Evolutionary conservation across 768 basidiomycete genomes (phyloP), one percentile per base, ranked within the genome.

Genomic region (Baorangia bicolor): DNA sequence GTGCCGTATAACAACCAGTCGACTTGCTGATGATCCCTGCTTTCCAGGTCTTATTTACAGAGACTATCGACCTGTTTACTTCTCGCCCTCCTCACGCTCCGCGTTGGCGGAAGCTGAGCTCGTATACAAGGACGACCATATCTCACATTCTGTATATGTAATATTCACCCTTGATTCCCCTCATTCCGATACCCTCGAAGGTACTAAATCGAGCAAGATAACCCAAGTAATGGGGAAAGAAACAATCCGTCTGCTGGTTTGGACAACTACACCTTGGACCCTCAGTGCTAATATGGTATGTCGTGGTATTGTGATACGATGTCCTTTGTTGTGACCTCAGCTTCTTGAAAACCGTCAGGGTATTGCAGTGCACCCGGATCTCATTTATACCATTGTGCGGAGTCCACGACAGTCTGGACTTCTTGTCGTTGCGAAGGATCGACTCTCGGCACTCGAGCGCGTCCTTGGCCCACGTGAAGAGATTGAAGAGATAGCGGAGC

Each of bases 201-300:
- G 38, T 14, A 51, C 57, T 6, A 33, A 53, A 25, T 63, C 44
- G 31, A 38, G 20, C 39, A 54, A 53, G 45, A 42, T 60, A 35
- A 13, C 80, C 43, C 72, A 68, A 23, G 54, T 74, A 16, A 55
- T 78, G 16, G 49, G 80, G 8, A 60, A 65, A 2, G 66, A 68
- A 60, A 18, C 64, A 46, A 71, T 87, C 12, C 78, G 79, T 28
- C 63, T 97, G 11, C 75, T 94, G 18, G 89, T 96, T 5, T 99
- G 96, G 96, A 98, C 96, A 3, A 98, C 96, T 4, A 98, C 96
- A 0, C 92, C 96, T 1, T 99, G 96, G 96, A 98, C 93, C 5
- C 74, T 98, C 44, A 93, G 91, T 6, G 92, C 93, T 2, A 98
- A 99, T 66, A 93, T 94, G 90, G 94, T 94, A 61, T 39, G 80